phyloP scores from a whole-genome alignment of 768 basidiomycete species.

The Tulasnella sp. region DNA sequence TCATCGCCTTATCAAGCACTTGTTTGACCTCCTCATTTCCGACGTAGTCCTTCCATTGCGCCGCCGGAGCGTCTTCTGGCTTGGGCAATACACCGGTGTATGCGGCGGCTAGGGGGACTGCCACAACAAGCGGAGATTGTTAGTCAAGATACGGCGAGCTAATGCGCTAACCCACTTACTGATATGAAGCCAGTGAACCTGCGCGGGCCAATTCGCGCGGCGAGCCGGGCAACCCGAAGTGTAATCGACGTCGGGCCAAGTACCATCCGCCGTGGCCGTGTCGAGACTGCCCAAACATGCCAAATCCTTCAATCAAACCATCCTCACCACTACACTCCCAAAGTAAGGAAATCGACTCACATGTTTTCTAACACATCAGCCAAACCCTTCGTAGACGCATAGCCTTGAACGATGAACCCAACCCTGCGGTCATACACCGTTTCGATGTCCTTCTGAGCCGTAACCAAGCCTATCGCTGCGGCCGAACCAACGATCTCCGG shows the following conservation, averaged over 20 bases:
- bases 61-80: neutral
- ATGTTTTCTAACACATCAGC: neutral
- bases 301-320: neutral
- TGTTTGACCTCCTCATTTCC: slow-evolving; percentile 19
- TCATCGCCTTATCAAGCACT: slow-evolving; percentile 23
- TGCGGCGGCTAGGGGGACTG: slow-evolving; percentile 29
- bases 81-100: slow-evolving; percentile 14
- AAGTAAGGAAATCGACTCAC: neutral
- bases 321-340: neutral
- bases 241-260: slow-evolving; percentile 51
- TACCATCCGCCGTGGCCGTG: slow-evolving; percentile 30
- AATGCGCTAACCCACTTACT: neutral
- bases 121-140: neutral
- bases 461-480: neutral
- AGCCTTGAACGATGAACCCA: slow-evolving; percentile 12
- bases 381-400: neutral
- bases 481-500: neutral
- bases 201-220: slow-evolving; percentile 67
- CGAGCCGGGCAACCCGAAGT: slow-evolving; percentile 59
- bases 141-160: neutral
- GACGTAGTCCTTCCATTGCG: neutral
- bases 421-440: slow-evolving; percentile 26
- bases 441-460: slow-evolving; percentile 15
- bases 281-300: slow-evolving; percentile 23
- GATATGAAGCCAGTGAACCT: slow-evolving; percentile 35